Evolutionary conservation across 148 eudicot genomes (phyloP).

Genomic region (Camellia sinensis): DNA sequence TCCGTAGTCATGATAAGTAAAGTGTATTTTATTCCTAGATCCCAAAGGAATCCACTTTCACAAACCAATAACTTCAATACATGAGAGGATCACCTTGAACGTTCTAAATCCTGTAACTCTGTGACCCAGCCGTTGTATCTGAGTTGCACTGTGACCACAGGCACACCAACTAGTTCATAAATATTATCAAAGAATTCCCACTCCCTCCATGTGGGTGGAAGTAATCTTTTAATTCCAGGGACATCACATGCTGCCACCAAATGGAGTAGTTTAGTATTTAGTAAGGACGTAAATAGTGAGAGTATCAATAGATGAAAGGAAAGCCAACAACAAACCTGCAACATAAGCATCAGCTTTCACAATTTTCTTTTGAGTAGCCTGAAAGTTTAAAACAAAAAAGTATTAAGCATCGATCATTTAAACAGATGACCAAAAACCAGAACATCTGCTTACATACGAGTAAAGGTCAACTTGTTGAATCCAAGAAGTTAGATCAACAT

Average conservation of each 20-base stretch:
- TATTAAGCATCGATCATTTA: neutral
- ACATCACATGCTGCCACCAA: slow-evolving; percentile 85
- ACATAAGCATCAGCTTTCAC: slow-evolving; percentile 96
- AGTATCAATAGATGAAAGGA: neutral
- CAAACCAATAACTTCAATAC: neutral
- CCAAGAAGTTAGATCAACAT: neutral
- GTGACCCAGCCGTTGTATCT: slow-evolving; percentile 99
- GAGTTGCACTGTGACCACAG: slow-evolving; percentile 97
- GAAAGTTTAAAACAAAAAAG: slow-evolving; percentile 22
- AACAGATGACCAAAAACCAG: neutral
- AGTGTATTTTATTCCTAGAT: neutral
- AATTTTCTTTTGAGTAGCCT: slow-evolving; percentile 92
- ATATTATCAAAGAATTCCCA: slow-evolving; percentile 77
- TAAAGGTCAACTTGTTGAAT: neutral
- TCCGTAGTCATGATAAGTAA: neutral
- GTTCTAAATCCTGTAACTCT: slow-evolving; percentile 81
- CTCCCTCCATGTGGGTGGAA: slow-evolving; percentile 81
- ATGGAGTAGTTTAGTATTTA: slow-evolving; percentile 10
- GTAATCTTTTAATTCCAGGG: slow-evolving; percentile 92
- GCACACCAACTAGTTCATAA: slow-evolving; percentile 89
- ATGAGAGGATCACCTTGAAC: slow-evolving; percentile 54
- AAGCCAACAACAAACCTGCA: slow-evolving; percentile 62
- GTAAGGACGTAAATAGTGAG: neutral
- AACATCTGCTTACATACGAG: neutral
- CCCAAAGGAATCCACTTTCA: neutral